Base-by-base conservation (phyloP, 768 basidiomycete species). In the Phanerodontia chrysosporium region DNA sequence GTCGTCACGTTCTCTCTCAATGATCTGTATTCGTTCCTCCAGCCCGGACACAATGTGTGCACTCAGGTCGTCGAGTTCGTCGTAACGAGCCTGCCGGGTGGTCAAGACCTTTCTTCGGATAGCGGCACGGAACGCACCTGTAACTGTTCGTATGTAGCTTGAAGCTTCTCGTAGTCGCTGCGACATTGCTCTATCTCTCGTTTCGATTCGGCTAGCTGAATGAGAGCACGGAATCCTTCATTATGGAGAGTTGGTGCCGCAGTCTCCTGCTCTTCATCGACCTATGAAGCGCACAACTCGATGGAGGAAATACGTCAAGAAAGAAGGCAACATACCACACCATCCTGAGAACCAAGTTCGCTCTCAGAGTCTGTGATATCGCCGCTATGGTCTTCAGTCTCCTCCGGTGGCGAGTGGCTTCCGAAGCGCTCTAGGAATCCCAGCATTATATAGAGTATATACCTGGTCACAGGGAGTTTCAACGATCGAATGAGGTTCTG, bases 171-270 rank as follows among this genome's bases (percentile, higher is more conserved):
- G 6, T 21, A 22, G 21, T 36, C 30, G 4, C 21, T 21, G 18
- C 32, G 45, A 5, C 46, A 57, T 16, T 49, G 48, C 5, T 25
- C 30, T 30, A 52, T 39, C 39, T 51, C 45, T 28, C 28, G 27
- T 49, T 42, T 56, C 21, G 59, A 24, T 22, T 60, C 55, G 8
- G 59, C 59, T 21, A 60, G 59, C 44, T 60, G 59, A 8, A 60
- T 49, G 27, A 60, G 32, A 35, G 59, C 59, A 7, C 28, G 29
- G 42, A 55, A 60, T 1, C 59, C 59, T 24, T 29, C 55, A n/a
- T 49, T 35, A 18, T 35, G 32, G 36, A 55, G 53, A 16, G 36
- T 55, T 9, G 29, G 32, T 10, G 39, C 18, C 16, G 39, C 39
- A 7, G 32, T 35, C 32, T 35, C 32, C 16, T 35, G 30, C 28